Conservation (phyloP, 495 filamentous ascomycete genomes). For the Platismatia glauca region DNA sequence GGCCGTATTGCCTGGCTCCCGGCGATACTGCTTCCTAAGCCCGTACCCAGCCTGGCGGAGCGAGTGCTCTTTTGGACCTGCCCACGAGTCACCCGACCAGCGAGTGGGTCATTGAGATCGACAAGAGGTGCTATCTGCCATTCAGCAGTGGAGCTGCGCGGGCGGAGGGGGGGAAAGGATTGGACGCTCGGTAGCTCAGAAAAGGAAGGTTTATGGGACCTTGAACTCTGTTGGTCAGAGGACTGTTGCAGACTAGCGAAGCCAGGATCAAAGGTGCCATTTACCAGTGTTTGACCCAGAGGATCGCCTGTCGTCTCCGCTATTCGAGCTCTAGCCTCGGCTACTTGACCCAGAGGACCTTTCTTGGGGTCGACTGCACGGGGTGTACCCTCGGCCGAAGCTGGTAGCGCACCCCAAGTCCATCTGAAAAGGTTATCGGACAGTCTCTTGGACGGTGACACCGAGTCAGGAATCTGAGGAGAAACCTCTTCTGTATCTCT, state of each 20-base stretch:
- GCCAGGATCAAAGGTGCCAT: neutral
- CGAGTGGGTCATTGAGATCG: neutral
- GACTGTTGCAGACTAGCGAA: neutral
- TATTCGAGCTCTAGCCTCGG: neutral
- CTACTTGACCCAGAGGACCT: neutral
- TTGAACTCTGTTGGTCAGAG: neutral
- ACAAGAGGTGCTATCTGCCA: neutral
- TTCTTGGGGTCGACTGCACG: neutral
- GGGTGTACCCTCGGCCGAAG: neutral
- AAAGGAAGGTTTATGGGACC: neutral
- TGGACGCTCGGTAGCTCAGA: neutral
- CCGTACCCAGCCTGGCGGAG: neutral
- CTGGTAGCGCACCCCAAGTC: neutral
- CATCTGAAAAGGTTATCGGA: neutral
- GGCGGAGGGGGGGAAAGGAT: neutral
- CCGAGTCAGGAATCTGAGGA: neutral
- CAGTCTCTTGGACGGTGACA: neutral
- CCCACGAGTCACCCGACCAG: neutral
- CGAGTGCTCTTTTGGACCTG: neutral
- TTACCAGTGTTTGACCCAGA: neutral
- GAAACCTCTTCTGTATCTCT: neutral
- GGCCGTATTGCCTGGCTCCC: neutral
- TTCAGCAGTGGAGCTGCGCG: slow-evolving; percentile 1
- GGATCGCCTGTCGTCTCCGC: neutral
- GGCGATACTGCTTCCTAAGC: neutral